Conservation (phyloP, 1,284 basidiomycete genomes). For the Ganoderma meredithae region DNA sequence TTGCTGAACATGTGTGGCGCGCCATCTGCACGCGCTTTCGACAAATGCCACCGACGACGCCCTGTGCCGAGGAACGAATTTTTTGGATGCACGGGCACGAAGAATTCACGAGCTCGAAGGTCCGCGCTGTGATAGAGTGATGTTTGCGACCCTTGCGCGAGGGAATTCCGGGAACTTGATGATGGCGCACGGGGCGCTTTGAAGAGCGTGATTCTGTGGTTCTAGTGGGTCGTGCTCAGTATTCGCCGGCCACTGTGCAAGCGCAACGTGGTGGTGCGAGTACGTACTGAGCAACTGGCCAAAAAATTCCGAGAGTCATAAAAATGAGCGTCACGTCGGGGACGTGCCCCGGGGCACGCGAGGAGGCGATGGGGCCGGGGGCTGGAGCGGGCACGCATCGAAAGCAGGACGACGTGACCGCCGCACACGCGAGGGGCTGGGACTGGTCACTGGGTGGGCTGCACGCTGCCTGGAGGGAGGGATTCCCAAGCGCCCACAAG, state of each 20-base stretch:
- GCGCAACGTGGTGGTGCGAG: background rate
- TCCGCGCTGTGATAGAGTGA: background rate
- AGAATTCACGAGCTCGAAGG: background rate
- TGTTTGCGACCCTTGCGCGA: background rate
- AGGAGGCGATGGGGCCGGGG: background rate
- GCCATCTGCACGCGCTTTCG: background rate
- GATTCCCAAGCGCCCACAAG: constrained; percentile 21
- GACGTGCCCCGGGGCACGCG: background rate
- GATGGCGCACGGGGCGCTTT: background rate
- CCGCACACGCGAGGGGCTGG: background rate
- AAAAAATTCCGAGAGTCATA: background rate
- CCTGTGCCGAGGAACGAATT: background rate
- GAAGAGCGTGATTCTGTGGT: background rate
- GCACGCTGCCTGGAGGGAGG: background rate
- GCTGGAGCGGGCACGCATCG: background rate
- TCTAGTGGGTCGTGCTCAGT: background rate
- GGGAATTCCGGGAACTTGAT: background rate
- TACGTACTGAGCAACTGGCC: background rate
- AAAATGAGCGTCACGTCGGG: background rate
- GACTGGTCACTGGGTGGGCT: background rate
- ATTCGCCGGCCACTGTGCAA: background rate
- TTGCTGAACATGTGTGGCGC: too few relatives aligned
- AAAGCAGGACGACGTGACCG: background rate
- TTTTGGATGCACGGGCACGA: background rate
- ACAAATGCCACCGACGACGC: background rate